phyloP scores from a whole-genome alignment of 208 protist genomes.

The Acanthamoeba healyi region DNA sequence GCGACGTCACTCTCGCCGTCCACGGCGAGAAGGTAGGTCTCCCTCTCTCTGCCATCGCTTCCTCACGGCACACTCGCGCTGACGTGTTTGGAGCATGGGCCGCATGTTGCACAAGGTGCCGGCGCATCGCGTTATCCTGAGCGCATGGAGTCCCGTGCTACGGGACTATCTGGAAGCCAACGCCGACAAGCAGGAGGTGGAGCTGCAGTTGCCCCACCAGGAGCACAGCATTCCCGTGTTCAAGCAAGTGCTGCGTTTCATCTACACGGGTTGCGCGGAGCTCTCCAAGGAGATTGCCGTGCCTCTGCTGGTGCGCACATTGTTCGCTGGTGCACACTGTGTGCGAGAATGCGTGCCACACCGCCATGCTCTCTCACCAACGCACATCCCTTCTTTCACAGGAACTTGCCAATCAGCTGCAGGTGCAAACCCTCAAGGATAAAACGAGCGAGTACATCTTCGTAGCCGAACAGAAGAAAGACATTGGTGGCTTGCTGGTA shows the following conservation, averaged over 20 bases:
- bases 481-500: neutral
- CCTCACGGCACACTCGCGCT: neutral
- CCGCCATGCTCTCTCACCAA: no score
- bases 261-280: slow-evolving; percentile 38
- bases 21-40: slow-evolving; percentile 7
- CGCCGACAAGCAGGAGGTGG: slow-evolving; percentile 11
- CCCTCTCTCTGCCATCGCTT: neutral
- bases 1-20: slow-evolving; percentile 15
- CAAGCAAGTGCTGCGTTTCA: slow-evolving; percentile 49
- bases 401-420: neutral
- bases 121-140: neutral
- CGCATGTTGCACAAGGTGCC: neutral
- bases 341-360: no score
- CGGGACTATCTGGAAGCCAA: neutral
- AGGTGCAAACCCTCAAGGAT: slow-evolving; percentile 46
- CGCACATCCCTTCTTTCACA: neutral
- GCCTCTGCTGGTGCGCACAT: neutral
- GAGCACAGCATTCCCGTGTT: slow-evolving; percentile 37
- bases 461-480: slow-evolving; percentile 32
- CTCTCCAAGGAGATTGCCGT: slow-evolving; percentile 10
- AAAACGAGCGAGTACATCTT: slow-evolving; percentile 59
- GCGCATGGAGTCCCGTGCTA: neutral
- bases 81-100: neutral
- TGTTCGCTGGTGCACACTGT: no score
- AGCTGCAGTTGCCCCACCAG: neutral